Evolutionary conservation across 2,329 filamentous ascomycete species (phyloP), one percentile per base, ranked within the genome.

Genomic region (Alternaria brassicicola): DNA sequence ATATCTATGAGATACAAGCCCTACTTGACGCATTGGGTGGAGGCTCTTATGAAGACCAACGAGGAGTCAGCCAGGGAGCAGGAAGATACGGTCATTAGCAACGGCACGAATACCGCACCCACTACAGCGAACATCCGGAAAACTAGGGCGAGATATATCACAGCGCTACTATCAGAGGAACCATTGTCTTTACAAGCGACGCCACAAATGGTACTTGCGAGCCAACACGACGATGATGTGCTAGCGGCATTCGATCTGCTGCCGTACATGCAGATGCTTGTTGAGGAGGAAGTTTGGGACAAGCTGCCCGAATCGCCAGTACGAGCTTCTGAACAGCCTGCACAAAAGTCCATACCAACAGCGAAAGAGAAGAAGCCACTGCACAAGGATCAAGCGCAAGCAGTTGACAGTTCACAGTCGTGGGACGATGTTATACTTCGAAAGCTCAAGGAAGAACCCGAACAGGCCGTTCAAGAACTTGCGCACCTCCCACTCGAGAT

Each of bases 21-120:
- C 2, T 79, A 77, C 57, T 66, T 80, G 19, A 68, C 71, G 4
- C 76, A 79, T 48, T 80, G 78, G 78, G 72, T 79, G 38, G 75
- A 78, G 61, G 68, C 72, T 1, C 53, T 77, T 4, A 65, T 70
- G 53, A 54, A 65, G 5, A 60, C 70, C 3, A 58, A 64, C 1
- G 38, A 21, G 23, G 41, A 51, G 6, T 28, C 33, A 21, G 21
- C 25, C 6, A 17, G 21, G 19, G 28, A 9, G 8, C n/a, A 23
- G 38, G 25, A 28, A 15, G 35, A 45, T 8, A 30, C 33, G 15
- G 19, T 26, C 28, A 19, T 10, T 13, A 45, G 38, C 15, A 51
- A 21, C 43, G 38, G 52, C 25, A 46, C 46, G 10, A 46, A 51
- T 19, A 56, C 28, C 10, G 50, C 31, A 6, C 38, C 69, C 12